Base-by-base conservation (phyloP, 768 basidiomycete species). In the Agaricus sinodeliciosus region DNA sequence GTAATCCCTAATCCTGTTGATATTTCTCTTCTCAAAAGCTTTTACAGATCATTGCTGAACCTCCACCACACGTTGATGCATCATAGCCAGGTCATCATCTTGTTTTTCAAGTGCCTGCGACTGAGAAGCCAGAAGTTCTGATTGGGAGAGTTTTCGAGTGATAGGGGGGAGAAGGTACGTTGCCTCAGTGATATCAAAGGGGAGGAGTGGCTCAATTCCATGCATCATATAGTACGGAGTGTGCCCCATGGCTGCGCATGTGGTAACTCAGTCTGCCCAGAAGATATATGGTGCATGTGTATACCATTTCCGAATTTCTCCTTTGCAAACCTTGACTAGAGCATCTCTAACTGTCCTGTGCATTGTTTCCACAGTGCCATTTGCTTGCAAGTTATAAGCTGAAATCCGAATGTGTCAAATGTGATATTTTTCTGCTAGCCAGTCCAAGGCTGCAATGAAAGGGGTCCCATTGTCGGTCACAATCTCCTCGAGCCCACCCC, bases 401-500 rank as follows among this genome's bases (percentile, higher is more conserved):
- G 62, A 68, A 12, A 75, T 75, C 0, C 55, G 41, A 19, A 74
- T 71, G 42, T 72, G 69, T 1, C 37, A 28, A 19, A 74, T 68
- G 12, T 67, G 46, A 3, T 58, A 58, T 12, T 54, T 48, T 12
- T 59, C 47, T 2, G 18, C 36, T 1, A 65, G 42, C 22, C 43
- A 43, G 1, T 55, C 54, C 9, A 62, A 22, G 2, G 64, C 71
- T 2, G 59, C 57, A 2, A 69, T 43, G 35, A 70, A 65, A 0
- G 63, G 63, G 0, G 65, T 55, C 0, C 70, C 63, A 56, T 72
- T 72, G 55, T 76, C 73, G 0, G 70, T 72, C 0, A 74, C 63
- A 3, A 77, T 66, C 27, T 72, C 66, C 3, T 52, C 54, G 0
- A 75, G 25, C 0, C 62, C 60, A 8, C 74, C 74, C 63, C 63